Conservation (phyloP, 331 rosid species). For the Erythrophleum ivorense region DNA sequence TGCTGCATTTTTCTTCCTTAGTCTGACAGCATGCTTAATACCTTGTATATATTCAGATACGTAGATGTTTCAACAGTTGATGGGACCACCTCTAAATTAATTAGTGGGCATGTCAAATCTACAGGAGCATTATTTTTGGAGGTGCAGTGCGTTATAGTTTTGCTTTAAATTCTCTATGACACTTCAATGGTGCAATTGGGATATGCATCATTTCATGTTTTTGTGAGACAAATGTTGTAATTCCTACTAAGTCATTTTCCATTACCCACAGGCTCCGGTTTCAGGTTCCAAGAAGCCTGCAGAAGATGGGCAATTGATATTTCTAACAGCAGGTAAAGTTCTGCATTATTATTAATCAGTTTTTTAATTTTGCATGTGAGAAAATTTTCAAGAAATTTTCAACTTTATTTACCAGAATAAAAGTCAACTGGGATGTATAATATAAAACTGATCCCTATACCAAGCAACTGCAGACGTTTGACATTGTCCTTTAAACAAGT, state of each 20-base stretch:
- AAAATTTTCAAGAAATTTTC: neutral
- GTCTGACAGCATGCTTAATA: conserved; percentile 26
- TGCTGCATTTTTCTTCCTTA: conserved; percentile 15
- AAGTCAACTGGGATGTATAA: conserved; percentile 3
- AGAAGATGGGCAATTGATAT: conserved; percentile 93
- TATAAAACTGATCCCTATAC: neutral
- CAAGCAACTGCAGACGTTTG: conserved; percentile 29
- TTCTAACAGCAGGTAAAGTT: conserved; percentile 87
- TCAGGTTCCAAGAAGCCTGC: conserved; percentile 98
- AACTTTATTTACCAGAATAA: neutral
- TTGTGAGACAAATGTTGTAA: conserved; percentile 27
- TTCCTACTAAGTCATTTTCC: conserved; percentile 26
- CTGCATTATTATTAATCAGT: conserved; percentile 24
- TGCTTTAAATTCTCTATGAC: conserved; percentile 11
- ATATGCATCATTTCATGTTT: conserved; percentile 19
- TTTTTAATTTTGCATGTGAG: conserved; percentile 9
- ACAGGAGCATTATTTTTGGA: conserved; percentile 91
- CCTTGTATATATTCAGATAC: conserved; percentile 58
- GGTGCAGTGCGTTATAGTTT: conserved; percentile 50
- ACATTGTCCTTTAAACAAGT: conserved; percentile 12
- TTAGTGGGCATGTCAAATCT: conserved; percentile 62
- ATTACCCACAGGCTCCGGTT: conserved; percentile 84
- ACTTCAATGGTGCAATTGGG: neutral
- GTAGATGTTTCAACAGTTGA: conserved; percentile 99
- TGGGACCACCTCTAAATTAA: conserved; percentile 74